A percentile compares a stretch with the other conserved stretches of the same genome.
These are phyloP conservation scores for Hanseniaspora hatyaiensis DNA, from an alignment of 805 yeast genomes.

Conservation along the genomic window DNA sequence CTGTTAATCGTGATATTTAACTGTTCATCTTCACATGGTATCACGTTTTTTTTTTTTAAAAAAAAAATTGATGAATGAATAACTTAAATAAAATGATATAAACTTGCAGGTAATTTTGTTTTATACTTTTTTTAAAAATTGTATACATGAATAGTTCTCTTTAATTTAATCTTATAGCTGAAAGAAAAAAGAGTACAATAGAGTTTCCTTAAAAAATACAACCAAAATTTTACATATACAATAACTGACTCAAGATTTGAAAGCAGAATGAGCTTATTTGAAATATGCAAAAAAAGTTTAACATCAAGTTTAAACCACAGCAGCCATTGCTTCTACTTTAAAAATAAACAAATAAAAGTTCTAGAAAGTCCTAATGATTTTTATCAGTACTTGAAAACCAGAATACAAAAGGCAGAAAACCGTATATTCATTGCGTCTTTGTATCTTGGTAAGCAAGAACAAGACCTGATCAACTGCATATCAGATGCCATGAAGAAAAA, in stretches of 20 bases:
- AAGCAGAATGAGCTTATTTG: slow-evolving; percentile 14
- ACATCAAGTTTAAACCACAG: slow-evolving; percentile 28
- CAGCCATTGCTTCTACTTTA: slow-evolving; percentile 37
- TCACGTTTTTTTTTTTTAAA: too few relatives aligned
- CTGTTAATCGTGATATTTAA: too few relatives aligned
- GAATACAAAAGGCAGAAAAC: slow-evolving; percentile 48
- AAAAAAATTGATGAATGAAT: too few relatives aligned
- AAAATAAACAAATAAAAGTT: slow-evolving; percentile 46
- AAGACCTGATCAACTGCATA: slow-evolving; percentile 57
- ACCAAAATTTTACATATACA: too few relatives aligned
- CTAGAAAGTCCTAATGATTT: slow-evolving; percentile 60
- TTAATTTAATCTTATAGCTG: too few relatives aligned
- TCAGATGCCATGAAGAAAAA: slow-evolving; percentile 48
- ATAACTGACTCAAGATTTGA: background rate
- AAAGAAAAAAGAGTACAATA: too few relatives aligned
- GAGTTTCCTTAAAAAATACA: too few relatives aligned
- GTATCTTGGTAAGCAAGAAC: slow-evolving; percentile 73
- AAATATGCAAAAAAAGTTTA: slow-evolving; percentile 18
- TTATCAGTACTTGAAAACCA: slow-evolving; percentile 49
- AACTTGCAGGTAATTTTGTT: too few relatives aligned
- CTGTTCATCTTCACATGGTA: too few relatives aligned
- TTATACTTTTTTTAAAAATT: too few relatives aligned
- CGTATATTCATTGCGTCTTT: slow-evolving; percentile 74
- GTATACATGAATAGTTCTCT: too few relatives aligned
- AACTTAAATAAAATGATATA: too few relatives aligned